Evolutionary conservation across 306 rosid genomes (phyloP), one percentile per base, ranked within the genome.

Genomic region (Cucumis cinereus): DNA sequence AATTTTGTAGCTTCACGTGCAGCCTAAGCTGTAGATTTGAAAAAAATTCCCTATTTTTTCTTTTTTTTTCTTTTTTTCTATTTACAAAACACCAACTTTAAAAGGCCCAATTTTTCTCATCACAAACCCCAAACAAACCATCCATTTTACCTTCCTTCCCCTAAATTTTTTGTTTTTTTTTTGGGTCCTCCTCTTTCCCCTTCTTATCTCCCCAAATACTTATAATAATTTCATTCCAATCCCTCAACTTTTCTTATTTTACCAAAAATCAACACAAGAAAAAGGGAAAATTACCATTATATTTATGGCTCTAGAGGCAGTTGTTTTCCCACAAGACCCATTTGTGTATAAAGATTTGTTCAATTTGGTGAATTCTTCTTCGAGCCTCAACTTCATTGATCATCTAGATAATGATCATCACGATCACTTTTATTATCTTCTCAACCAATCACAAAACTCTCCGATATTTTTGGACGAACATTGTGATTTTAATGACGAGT

Each of bases 321-420:
- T 73, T 8, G 77, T 73, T 73, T 73, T 50, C 77, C 77, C 47
- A 30, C 77, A 73, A 30, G 49, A 73, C 77, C 63, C 61, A 52
- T 73, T 73, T 73, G 47, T 60, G 24, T 28, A 73, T 28, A 71
- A 71, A 47, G 76, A 71, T 28, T 13, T 71, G 40, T 71, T 45
- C 76, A 71, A 36, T n/a, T 33, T 62, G 35, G 33, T 23, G 63
- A 24, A 13, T 40, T 66, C 47, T 28, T 40, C 41, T 3, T 52
- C 17, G 41, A 17, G 30, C 5, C 1, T 20, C 53, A 9, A 15
- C 30, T 23, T 24, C 16, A 68, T 15, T 19, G 5, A 36, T 28
- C 13, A 62, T 22, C 28, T 20, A 56, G 74, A 43, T 23, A 19
- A 69, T 30, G 30, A 28, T 28, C 30, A 28, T 1, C 3, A 28